Conservation (phyloP, 2,329 filamentous ascomycete genomes). For the Thermochaetoides dissita region DNA sequence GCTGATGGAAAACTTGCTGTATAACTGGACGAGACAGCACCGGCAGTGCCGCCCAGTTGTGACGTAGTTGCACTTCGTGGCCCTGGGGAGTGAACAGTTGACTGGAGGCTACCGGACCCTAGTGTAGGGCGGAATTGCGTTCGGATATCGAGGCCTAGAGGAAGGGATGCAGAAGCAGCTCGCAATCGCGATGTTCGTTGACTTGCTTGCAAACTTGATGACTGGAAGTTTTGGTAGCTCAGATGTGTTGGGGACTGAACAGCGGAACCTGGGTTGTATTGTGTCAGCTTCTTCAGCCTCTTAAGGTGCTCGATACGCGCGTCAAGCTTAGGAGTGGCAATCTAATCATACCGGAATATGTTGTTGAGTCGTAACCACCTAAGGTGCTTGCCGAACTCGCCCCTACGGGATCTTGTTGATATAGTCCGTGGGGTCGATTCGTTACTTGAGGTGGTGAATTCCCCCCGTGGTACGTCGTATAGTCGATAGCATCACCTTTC, state of each 20-base stretch:
- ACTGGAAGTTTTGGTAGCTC: slow-evolving; percentile 32
- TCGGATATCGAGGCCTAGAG: slow-evolving; percentile 31
- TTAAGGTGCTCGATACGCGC: neutral
- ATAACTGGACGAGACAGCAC: slow-evolving; percentile 27
- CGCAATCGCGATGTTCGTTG: slow-evolving; percentile 33
- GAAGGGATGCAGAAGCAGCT: slow-evolving; percentile 34
- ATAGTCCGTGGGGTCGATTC: slow-evolving; percentile 34
- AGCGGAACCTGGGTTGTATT: slow-evolving; percentile 23
- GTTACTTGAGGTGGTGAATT: slow-evolving; percentile 32
- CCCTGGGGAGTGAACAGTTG: slow-evolving; percentile 18
- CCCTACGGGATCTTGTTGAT: slow-evolving; percentile 34
- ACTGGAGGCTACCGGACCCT: slow-evolving; percentile 17
- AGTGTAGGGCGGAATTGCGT: slow-evolving; percentile 29
- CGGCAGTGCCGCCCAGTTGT: slow-evolving; percentile 19
- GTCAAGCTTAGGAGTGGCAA: too few relatives aligned
- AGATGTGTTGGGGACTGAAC: slow-evolving; percentile 36
- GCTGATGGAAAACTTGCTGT: too few relatives aligned
- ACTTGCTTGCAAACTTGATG: slow-evolving; percentile 27
- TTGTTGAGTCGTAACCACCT: slow-evolving; percentile 35
- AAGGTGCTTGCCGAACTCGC: slow-evolving; percentile 25
- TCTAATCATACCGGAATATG: slow-evolving; percentile 35
- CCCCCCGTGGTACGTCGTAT: slow-evolving; percentile 34
- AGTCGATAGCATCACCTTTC: slow-evolving; percentile 47
- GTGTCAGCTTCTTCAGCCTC: neutral
- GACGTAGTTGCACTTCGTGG: slow-evolving; percentile 26